A percentile compares a stretch with the other conserved stretches of the same genome.
Conservation (phyloP, 2,329 filamentous ascomycete genomes). For the Dactylella cylindrospora region DNA sequence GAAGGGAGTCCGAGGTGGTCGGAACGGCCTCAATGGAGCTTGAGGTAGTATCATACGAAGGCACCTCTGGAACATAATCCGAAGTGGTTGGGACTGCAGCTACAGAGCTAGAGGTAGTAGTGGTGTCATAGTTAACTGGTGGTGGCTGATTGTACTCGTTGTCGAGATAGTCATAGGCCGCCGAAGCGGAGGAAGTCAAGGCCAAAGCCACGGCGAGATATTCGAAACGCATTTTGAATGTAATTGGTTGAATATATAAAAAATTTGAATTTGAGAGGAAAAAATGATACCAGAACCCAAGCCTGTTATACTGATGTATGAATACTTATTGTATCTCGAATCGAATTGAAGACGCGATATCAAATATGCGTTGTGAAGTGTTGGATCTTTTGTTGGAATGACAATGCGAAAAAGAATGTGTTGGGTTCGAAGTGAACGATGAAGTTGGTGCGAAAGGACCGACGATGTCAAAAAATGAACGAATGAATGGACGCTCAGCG, state of each 20-base stretch:
- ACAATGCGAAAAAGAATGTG: constrained; percentile 30
- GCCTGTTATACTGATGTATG: too few relatives aligned
- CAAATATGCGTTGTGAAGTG: constrained; percentile 29
- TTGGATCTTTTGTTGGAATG: too few relatives aligned
- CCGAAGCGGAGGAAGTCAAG: constrained; percentile 31
- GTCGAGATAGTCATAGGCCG: constrained; percentile 21
- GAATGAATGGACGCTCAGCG: constrained; percentile 20
- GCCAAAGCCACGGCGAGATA: constrained; percentile 43
- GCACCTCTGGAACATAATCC: constrained; percentile 2
- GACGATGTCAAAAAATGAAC: constrained; percentile 35
- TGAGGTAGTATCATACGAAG: not conserved
- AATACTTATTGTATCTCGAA: constrained; percentile 12
- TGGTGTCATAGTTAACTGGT: not conserved
- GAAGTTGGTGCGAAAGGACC: constrained; percentile 34
- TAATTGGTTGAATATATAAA: too few relatives aligned
- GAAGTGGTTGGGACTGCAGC: constrained; percentile 14
- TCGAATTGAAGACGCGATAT: constrained; percentile 17
- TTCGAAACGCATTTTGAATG: constrained; percentile 44
- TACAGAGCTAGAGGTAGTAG: not conserved
- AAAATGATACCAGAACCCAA: constrained; percentile 36
- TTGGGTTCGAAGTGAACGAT: too few relatives aligned
- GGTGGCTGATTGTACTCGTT: constrained; percentile 1
- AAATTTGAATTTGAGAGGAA: constrained; percentile 18
- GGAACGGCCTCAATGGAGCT: not conserved
- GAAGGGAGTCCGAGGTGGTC: not conserved